phyloP scores from a whole-genome alignment of 1,284 basidiomycete genomes.

The Kwoniella shivajii region DNA sequence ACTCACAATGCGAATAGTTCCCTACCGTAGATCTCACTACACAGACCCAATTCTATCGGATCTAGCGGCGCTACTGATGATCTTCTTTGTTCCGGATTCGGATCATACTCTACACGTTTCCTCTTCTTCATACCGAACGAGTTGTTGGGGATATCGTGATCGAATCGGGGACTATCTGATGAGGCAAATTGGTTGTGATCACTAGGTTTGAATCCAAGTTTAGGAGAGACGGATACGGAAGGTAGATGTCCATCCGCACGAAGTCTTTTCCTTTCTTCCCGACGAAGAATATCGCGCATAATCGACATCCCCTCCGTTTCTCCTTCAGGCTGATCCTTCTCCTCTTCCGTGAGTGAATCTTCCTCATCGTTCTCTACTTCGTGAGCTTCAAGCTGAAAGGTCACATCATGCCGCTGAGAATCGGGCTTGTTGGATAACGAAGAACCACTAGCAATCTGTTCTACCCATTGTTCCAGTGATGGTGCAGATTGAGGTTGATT shows the following conservation, averaged over 20 bases:
- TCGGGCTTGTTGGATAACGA: not conserved
- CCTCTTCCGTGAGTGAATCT: not conserved
- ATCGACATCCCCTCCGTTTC: constrained; percentile 3
- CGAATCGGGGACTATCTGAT: not conserved
- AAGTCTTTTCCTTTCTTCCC: constrained; percentile 8
- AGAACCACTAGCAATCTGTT: not conserved
- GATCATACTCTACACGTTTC: not conserved
- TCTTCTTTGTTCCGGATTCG: not conserved
- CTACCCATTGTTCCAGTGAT: constrained; percentile 15
- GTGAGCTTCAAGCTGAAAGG: not conserved
- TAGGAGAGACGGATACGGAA: not conserved
- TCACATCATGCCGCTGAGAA: not conserved
- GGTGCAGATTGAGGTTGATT: not conserved
- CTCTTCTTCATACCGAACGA: not conserved
- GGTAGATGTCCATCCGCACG: constrained; percentile 5
- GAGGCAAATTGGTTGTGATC: not conserved
- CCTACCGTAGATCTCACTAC: constrained; percentile 21
- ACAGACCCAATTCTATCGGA: constrained; percentile 24
- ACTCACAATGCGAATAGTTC: constrained; percentile 28
- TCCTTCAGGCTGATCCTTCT: not conserved
- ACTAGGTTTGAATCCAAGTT: not conserved
- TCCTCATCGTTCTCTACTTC: not conserved
- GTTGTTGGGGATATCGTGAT: not conserved
- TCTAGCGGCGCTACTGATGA: constrained; percentile 7
- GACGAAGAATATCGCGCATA: constrained; percentile 9